These are phyloP conservation scores for Dendrocalamus sinicus DNA, from an alignment of 176 grass and related monocot species.

Conservation along the genomic window DNA sequence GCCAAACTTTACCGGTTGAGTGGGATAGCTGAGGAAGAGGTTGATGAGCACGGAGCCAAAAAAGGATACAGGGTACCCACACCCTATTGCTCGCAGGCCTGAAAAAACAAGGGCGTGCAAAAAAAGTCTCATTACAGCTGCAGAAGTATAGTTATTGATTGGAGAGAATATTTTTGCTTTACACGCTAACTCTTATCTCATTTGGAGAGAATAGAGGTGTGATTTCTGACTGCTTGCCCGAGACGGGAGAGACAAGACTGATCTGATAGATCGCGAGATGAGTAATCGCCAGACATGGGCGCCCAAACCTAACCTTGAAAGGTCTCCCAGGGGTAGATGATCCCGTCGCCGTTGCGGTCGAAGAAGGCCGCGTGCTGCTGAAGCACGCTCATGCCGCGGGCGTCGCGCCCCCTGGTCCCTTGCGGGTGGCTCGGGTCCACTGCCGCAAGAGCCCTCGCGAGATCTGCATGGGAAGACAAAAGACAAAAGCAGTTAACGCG, in stretches of 20 bases:
- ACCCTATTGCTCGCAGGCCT: slow-evolving; percentile 61
- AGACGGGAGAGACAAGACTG: not conserved
- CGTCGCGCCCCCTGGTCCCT: slow-evolving; percentile 52
- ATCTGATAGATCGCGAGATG: not conserved
- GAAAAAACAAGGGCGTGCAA: slow-evolving; percentile 7
- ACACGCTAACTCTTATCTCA: not conserved
- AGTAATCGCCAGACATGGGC: not conserved
- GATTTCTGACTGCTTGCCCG: not conserved
- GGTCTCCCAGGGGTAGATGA: slow-evolving; percentile 68
- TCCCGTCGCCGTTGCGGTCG: slow-evolving; percentile 65
- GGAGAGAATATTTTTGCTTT: not conserved
- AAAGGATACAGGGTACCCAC: slow-evolving; percentile 29
- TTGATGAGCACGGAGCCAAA: slow-evolving; percentile 36
- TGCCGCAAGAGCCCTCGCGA: slow-evolving; percentile 56
- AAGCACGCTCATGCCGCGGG: slow-evolving; percentile 57
- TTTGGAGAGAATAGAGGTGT: not conserved
- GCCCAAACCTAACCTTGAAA: slow-evolving; percentile 50
- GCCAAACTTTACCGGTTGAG: slow-evolving; percentile 54
- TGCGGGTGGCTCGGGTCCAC: slow-evolving; percentile 66
- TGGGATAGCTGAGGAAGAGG: slow-evolving; percentile 51
- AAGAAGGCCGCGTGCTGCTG: slow-evolving; percentile 82
- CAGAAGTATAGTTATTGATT: not conserved
- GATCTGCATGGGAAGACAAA: slow-evolving; percentile 46
- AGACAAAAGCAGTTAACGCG: not conserved
- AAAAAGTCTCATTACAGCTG: slow-evolving; percentile 7